These are phyloP conservation scores for Nemania abortiva DNA, from an alignment of 2,329 filamentous ascomycete genomes.

Conservation along the genomic window DNA sequence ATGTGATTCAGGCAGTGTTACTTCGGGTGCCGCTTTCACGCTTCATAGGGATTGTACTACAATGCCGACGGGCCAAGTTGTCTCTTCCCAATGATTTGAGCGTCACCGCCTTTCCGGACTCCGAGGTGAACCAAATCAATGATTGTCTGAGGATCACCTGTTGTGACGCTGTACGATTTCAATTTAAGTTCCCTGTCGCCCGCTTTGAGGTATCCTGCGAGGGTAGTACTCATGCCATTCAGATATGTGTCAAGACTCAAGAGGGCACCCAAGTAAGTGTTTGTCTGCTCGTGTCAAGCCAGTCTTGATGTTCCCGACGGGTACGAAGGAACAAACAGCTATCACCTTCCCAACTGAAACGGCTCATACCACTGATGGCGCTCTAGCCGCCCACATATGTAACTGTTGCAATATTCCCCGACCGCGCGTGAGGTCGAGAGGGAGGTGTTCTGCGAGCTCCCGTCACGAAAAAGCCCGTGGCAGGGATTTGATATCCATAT, in stretches of 20 bases:
- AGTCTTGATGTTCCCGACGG: constrained; percentile 16
- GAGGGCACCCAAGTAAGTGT: constrained; percentile 2
- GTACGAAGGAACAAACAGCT: constrained; percentile 23
- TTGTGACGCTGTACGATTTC: background rate
- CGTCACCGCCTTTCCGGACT: constrained; percentile 44
- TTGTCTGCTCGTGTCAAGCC: constrained; percentile 12
- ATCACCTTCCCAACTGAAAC: background rate
- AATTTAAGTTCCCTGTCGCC: background rate
- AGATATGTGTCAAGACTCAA: background rate
- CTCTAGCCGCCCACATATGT: constrained; percentile 1
- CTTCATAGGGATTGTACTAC: constrained; percentile 24
- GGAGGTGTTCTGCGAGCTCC: constrained; percentile 28
- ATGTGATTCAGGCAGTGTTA: constrained; percentile 25
- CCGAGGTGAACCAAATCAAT: constrained; percentile 32
- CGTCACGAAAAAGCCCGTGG: constrained; percentile 17
- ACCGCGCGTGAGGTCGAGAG: constrained; percentile 7
- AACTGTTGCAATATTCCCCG: background rate
- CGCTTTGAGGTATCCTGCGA: background rate
- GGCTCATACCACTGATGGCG: constrained; percentile 13
- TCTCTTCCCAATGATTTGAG: constrained; percentile 25
- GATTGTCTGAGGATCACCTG: background rate
- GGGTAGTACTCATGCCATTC: background rate
- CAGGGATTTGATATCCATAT: constrained; percentile 20
- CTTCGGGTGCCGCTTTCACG: constrained; percentile 4
- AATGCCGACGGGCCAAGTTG: constrained; percentile 15